phyloP scores from a whole-genome alignment of 2,329 filamentous ascomycete genomes.

The Trichoderma sp. region DNA sequence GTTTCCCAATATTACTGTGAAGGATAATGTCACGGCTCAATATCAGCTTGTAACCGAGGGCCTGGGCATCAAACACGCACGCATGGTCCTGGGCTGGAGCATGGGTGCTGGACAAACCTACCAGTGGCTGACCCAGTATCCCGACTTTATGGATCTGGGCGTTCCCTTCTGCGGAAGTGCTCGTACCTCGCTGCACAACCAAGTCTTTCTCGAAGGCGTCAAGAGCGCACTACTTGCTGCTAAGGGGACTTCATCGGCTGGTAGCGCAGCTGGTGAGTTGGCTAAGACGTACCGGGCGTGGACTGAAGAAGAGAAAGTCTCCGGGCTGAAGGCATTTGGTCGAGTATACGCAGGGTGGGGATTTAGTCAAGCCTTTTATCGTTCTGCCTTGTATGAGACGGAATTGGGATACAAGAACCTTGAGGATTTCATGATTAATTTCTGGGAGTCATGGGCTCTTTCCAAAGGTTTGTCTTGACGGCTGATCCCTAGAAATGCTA shows the following conservation, averaged over 20 bases:
- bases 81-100: constrained; percentile 58
- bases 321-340: constrained; percentile 68
- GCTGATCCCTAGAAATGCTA: constrained; percentile 40
- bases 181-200: constrained; percentile 55
- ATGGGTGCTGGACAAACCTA: constrained; percentile 61
- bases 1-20: constrained; percentile 53
- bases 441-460: constrained; percentile 77
- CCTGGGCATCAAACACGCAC: constrained; percentile 49
- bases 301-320: constrained; percentile 48
- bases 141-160: constrained; percentile 50
- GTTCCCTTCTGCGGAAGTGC: constrained; percentile 57
- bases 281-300: constrained; percentile 34
- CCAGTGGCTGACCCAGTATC: constrained; percentile 55
- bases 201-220: constrained; percentile 59
- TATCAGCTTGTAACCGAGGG: constrained; percentile 46
- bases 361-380: constrained; percentile 78
- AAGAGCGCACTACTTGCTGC: constrained; percentile 50
- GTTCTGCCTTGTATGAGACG: constrained; percentile 65
- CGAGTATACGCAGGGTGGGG: constrained; percentile 82
- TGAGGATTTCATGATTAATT: constrained; percentile 73
- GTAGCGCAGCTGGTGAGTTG: constrained; percentile 40
- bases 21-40: constrained; percentile 58
- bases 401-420: constrained; percentile 67
- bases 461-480: constrained; percentile 53
- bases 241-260: constrained; percentile 56